Evolutionary conservation across 139 green algal genomes (phyloP).

Genomic region (Haematococcus sp.): DNA sequence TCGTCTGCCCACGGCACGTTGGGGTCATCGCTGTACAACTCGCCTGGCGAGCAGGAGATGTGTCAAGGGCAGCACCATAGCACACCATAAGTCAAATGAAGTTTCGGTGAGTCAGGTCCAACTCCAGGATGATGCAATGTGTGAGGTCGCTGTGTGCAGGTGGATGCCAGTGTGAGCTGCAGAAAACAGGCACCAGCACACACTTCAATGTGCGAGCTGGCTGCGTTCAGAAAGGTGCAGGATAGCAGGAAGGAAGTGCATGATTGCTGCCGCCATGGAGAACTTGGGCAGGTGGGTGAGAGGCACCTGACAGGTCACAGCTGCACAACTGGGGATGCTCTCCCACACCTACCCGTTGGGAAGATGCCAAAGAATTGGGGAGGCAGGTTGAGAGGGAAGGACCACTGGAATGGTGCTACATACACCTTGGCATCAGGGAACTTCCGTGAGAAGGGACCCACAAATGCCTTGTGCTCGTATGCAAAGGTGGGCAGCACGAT

Average conservation of each 20-base stretch:
- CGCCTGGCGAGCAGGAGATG: slow-evolving; percentile 5
- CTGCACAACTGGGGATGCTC: too few relatives aligned
- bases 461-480: slow-evolving; percentile 93
- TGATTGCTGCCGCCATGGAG: neutral
- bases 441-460: slow-evolving; percentile 73
- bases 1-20: slow-evolving; percentile 72
- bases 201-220: neutral
- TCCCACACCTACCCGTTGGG: slow-evolving; percentile 39
- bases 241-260: neutral
- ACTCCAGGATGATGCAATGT: too few relatives aligned
- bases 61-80: neutral
- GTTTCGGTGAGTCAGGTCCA: too few relatives aligned
- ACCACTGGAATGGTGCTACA: slow-evolving; percentile 70
- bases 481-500: slow-evolving; percentile 74
- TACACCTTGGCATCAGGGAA: slow-evolving; percentile 83
- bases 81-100: too few relatives aligned
- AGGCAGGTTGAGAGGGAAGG: slow-evolving; percentile 80
- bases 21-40: slow-evolving; percentile 23
- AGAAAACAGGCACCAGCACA: too few relatives aligned
- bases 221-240: neutral
- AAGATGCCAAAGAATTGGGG: slow-evolving; percentile 85
- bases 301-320: too few relatives aligned
- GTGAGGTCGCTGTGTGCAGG: too few relatives aligned
- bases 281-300: neutral
- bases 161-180: too few relatives aligned